A percentile compares a stretch with the other conserved stretches of the same genome.
Evolutionary conservation across 1,284 basidiomycete genomes (phyloP).

Genomic region (Pascua guehoae): DNA sequence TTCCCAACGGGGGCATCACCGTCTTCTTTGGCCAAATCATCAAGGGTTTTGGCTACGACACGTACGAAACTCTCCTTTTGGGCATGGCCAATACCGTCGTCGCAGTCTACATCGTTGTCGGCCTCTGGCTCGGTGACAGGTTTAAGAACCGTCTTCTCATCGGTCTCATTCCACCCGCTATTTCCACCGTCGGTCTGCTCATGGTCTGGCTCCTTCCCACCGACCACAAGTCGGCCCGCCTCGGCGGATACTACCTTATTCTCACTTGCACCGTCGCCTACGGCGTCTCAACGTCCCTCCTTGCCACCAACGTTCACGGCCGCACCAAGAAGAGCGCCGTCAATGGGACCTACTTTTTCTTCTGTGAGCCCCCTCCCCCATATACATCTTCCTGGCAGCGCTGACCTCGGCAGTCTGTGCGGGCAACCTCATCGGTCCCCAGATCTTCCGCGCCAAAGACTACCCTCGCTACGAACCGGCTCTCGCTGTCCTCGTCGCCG

Average conservation of each 20-base stretch:
- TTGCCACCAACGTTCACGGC: conserved; percentile 17
- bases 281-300: background rate
- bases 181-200: conserved; percentile 16
- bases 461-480: conserved; percentile 4
- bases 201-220: conserved; percentile 17
- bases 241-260: conserved; percentile 8
- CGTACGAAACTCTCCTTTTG: conserved; percentile 15
- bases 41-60: conserved; percentile 15
- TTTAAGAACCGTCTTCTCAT: conserved; percentile 10
- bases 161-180: conserved; percentile 5
- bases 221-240: background rate
- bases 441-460: conserved; percentile 12
- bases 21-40: conserved; percentile 24
- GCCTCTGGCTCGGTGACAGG: conserved; percentile 18
- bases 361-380: too few relatives aligned
- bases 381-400: too few relatives aligned
- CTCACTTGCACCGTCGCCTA: conserved; percentile 1
- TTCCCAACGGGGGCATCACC: conserved; percentile 20
- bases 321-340: conserved; percentile 24
- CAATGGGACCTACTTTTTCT: conserved; percentile 15
- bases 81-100: conserved; percentile 15
- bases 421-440: conserved; percentile 14
- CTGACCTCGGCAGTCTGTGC: background rate
- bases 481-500: background rate
- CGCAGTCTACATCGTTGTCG: conserved; percentile 10